phyloP scores from a whole-genome alignment of 108 stramenopile genomes.

The Cyclotella sp. region DNA sequence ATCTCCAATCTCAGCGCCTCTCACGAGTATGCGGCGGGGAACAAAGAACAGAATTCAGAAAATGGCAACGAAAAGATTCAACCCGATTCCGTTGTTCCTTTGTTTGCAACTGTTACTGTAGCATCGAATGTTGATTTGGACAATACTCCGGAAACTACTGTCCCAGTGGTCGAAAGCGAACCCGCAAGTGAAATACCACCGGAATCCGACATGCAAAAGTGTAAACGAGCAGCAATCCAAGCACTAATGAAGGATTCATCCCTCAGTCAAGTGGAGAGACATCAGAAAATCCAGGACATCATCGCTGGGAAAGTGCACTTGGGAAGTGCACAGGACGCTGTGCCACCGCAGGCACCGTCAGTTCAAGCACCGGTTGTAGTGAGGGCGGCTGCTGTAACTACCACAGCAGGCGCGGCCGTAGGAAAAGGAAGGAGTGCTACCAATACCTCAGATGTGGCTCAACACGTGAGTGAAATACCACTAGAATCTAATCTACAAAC shows the following conservation, averaged over 20 bases:
- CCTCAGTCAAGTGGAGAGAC: slow-evolving; percentile 12
- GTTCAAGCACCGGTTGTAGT: neutral
- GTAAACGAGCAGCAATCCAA: slow-evolving; percentile 27
- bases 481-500: neutral
- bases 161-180: neutral
- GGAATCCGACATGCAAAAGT: slow-evolving; percentile 7
- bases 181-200: slow-evolving; percentile 6
- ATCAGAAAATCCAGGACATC: slow-evolving; percentile 6
- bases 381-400: neutral
- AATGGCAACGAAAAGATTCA: neutral
- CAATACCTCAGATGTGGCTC: too few species aligned
- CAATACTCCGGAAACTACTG: neutral
- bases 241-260: slow-evolving; percentile 16
- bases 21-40: neutral
- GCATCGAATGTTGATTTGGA: neutral
- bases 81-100: neutral
- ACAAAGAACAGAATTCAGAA: neutral
- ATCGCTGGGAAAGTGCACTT: neutral
- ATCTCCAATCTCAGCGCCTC: neutral
- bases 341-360: neutral
- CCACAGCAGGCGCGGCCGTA: neutral
- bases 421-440: neutral
- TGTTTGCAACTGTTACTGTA: neutral
- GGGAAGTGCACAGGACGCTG: neutral
- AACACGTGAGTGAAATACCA: neutral